Evolutionary conservation across 768 basidiomycete genomes (phyloP), one percentile per base, ranked within the genome.

Genomic region (Lactarius hatsudake): DNA sequence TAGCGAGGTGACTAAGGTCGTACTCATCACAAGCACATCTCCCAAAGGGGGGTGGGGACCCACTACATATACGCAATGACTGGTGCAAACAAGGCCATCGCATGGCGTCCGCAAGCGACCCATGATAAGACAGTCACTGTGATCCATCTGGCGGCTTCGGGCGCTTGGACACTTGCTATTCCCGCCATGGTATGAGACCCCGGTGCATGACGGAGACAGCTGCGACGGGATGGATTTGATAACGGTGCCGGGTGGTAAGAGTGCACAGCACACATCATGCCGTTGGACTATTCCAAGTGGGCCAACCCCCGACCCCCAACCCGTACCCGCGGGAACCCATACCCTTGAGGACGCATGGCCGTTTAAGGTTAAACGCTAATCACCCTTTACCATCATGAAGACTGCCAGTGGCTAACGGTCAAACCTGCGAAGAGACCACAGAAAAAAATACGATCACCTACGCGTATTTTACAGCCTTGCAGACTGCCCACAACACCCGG

Each of bases 121-220:
- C 64, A 69, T 58, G 61, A 71, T 38, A 63, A 45, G 8, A 71
- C 67, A 23, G 71, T 66, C 10, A 61, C 23, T 1, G 64, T 62
- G 36, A 38, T 67, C 30, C 18, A 12, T 28, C 23, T 6, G 32
- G 51, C 26, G 23, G 60, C 15, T 17, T 26, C 48, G 4, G n/a
- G 42, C 7, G 51, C 48, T 17, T 34, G 20, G 12, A 71, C 5
- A 38, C 38, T 38, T 38, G 13, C 13, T 13, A 13, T 38, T 13
- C 38, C 38, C 32, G 4, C 32, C 32, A 15, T 13, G 38, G 38
- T 38, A 10, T 10, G 13, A 38, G 38, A 15, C 38, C 36, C 3
- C 12, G 6, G 32, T 32, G 5, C 32, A 32, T 32, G 32, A 32
- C 32, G 6, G 32, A 32, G 32, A 32, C 32, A 1, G 32, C 32